Conservation (phyloP, 352 stramenopile species). For the Phytopythium helicoides region DNA sequence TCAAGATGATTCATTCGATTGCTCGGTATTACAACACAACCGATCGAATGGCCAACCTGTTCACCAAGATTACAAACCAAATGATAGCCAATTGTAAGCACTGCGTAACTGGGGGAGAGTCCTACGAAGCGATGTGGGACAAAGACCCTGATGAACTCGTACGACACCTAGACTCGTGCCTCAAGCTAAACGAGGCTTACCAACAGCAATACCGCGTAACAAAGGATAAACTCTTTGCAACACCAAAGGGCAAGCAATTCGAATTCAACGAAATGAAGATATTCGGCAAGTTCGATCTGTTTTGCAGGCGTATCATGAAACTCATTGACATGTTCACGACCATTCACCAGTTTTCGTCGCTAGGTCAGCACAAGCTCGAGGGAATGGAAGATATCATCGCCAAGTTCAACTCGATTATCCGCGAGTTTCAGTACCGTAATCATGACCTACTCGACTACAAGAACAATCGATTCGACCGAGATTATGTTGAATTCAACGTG, state of each 20-base stretch:
- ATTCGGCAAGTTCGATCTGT: slow-evolving; percentile 99
- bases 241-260: slow-evolving; percentile 97
- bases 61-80: slow-evolving; percentile 98
- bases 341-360: slow-evolving; percentile 95
- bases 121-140: slow-evolving; percentile 92
- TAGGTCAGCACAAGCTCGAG: slow-evolving; percentile 92
- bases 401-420: slow-evolving; percentile 96
- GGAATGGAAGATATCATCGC: slow-evolving; percentile 90
- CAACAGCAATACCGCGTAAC: slow-evolving; percentile 98
- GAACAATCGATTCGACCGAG: slow-evolving; percentile 97
- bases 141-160: slow-evolving; percentile 95
- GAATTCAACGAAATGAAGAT: slow-evolving; percentile 99
- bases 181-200: slow-evolving; percentile 98
- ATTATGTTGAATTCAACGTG: slow-evolving; percentile 96
- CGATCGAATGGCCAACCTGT: slow-evolving; percentile 96
- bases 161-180: slow-evolving; percentile 92
- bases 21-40: slow-evolving; percentile 99
- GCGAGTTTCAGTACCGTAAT: slow-evolving; percentile 96
- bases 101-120: slow-evolving; percentile 87
- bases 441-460: slow-evolving; percentile 98
- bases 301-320: slow-evolving; percentile 97
- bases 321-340: slow-evolving; percentile 99
- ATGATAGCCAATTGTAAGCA: slow-evolving; percentile 98
- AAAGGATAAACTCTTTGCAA: slow-evolving; percentile 96
- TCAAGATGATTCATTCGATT: slow-evolving; percentile 99